These are phyloP conservation scores for Knufia petricola DNA, from an alignment of 2,329 filamentous ascomycete genomes.

Conservation along the genomic window DNA sequence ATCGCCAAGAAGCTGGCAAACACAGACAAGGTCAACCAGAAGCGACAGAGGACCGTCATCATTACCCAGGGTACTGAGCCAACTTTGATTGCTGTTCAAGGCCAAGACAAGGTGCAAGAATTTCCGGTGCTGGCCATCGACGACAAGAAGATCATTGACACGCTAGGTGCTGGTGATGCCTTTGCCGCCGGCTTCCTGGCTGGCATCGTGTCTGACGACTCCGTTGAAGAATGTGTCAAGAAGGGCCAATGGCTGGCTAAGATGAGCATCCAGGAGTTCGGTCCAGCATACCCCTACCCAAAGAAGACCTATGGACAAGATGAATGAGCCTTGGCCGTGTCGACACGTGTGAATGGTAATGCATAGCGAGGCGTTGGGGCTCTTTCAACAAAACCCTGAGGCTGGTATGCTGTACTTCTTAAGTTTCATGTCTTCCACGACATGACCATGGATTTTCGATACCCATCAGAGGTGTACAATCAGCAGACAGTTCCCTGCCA, in stretches of 20 bases:
- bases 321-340: neutral
- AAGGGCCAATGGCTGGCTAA: constrained; percentile 95
- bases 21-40: constrained; percentile 72
- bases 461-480: neutral
- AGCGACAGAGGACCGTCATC: constrained; percentile 76
- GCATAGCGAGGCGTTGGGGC: constrained; percentile 18
- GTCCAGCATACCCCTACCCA: constrained; percentile 77
- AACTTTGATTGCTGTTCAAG: constrained; percentile 67
- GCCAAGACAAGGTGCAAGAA: constrained; percentile 56
- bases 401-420: neutral
- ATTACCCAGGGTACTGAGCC: constrained; percentile 91
- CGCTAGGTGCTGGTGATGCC: constrained; percentile 91
- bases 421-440: constrained; percentile 19
- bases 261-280: constrained; percentile 87
- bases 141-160: constrained; percentile 76
- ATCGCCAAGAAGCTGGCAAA: constrained; percentile 79
- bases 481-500: too few species aligned
- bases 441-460: constrained; percentile 12
- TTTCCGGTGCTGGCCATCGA: constrained; percentile 74
- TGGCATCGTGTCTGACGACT: constrained; percentile 75
- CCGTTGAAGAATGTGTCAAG: constrained; percentile 68
- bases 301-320: constrained; percentile 47
- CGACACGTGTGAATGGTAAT: neutral
- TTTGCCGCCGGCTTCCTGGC: constrained; percentile 93
- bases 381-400: constrained; percentile 22